Base-by-base conservation (phyloP, 2,329 filamentous ascomycete genomes). In the Chaetomiaceae sp. region DNA sequence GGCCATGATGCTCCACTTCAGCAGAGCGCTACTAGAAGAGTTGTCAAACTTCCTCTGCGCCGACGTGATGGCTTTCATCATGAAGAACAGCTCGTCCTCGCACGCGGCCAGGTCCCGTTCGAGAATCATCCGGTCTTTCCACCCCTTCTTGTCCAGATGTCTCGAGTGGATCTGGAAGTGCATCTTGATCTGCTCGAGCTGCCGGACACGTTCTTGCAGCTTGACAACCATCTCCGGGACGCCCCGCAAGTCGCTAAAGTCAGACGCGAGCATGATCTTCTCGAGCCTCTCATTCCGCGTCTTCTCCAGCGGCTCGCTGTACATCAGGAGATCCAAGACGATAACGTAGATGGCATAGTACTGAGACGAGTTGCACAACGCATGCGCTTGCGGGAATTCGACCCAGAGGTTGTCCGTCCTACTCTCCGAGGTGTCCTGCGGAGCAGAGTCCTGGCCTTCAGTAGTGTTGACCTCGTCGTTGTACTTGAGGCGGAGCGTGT, bases 281-380 rank as follows among this genome's bases (percentile, higher is more conserved):
- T 99, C 93, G 14, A 99, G 74, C 31, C 89, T 83, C 70, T 99
- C 95, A 62, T 79, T 96, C 52, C 95, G 83, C n/a, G 92, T 95
- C 77, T 99, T 99, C 69, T 99, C 93, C 41, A 95, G 73, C 2
- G 93, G 93, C 67, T 99, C 93, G 64, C 82, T 96, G 72, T 97
- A 99, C 67, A 99, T 84, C 45, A 99, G 76, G 37, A 99, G 78
- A 69, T 99, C 93, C 56, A 97, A 76, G 3, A 96, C 92, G 60
- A 99, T 99, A 68, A 99, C 89, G 65, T 99, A 99, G 76, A 99
- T 85, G 4, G 93, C 88, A 66, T 95, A 99, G 71, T 99, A 99
- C 69, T 99, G 92, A 34, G 86, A 83, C 5, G 95, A 99, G 69
- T 99, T 95, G 73, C 95, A 99, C 40, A 96, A 83, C n/a, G 90